Evolutionary conservation across 2,329 filamentous ascomycete genomes (phyloP), one percentile per base, ranked within the genome.

Genomic region (Diaporthe vexans): DNA sequence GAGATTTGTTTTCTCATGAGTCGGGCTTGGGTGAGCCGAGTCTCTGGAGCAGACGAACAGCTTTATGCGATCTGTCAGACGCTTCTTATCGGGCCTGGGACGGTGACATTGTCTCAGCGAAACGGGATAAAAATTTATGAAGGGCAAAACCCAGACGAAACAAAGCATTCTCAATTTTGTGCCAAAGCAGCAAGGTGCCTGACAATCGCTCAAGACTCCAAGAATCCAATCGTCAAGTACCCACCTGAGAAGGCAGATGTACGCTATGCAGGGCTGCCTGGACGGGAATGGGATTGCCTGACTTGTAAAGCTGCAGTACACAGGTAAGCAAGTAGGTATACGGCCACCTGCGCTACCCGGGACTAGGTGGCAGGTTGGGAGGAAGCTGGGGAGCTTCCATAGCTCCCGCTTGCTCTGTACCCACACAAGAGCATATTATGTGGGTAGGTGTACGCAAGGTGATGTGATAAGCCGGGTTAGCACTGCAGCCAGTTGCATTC

Each of bases 371-470:
- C 40, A 43, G 24, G 33, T 21, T 48, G 26, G 63, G 29, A 67
- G 24, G 29, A 33, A 33, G 29, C 29, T 33, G 29, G 29, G 29
- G 5, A 51, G 61, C 61, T 51, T 29, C 43, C 10, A 51, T 67
- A 52, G 61, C 46, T 54, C 48, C 63, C 33, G 29, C 46, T 35
- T 6, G n/a, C n/a, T 46, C 26, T 19, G 33, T 68, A 54, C 33
- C 46, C 63, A 68, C 63, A 35, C 63, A 24, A 13, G 48, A 54
- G 63, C 33, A 40, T 54, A 29, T 68, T 54, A 68, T 54, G 63
- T 68, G 63, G 63, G 63, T 68, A 54, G 63, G n/a, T 68, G 17
- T 68, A n/a, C 29, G 13, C 48, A 24, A 40, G 63, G 63, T 35
- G 33, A 68, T 68, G 63, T 68, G 63, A 68, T 37, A 21, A 6